Conservation (phyloP, 768 basidiomycete genomes). For the Pisolithus microcarpus region DNA sequence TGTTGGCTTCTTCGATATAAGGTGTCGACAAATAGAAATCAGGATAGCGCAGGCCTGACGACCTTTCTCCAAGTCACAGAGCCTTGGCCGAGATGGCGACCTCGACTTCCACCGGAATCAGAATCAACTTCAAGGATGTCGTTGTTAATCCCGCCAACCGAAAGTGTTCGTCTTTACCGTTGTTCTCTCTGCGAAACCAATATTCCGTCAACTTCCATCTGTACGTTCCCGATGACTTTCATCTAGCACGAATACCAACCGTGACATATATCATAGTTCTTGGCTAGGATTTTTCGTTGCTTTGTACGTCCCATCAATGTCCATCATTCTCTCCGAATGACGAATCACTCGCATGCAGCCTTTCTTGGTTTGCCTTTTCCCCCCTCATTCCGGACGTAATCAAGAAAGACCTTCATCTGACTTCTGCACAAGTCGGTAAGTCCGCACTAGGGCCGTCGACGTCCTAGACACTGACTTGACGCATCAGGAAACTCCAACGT, state of each 20-base stretch:
- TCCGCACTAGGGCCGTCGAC: neutral
- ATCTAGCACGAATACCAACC: too few species aligned
- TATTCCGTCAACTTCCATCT: constrained; percentile 49
- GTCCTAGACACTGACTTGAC: neutral
- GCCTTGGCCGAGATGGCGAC: constrained; percentile 3
- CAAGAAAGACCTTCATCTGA: constrained; percentile 44
- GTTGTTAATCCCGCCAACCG: constrained; percentile 43
- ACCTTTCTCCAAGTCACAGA: neutral
- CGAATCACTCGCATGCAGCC: constrained; percentile 9
- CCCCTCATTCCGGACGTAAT: constrained; percentile 53
- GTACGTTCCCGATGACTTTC: constrained; percentile 13
- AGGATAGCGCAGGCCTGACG: too few species aligned
- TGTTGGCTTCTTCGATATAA: too few species aligned
- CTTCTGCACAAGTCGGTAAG: constrained; percentile 36
- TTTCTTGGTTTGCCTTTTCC: constrained; percentile 55
- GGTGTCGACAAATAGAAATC: too few species aligned
- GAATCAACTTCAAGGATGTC: constrained; percentile 6
- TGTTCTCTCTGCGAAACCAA: constrained; percentile 41
- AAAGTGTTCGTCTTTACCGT: constrained; percentile 45
- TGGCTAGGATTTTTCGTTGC: constrained; percentile 47
- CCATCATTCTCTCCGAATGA: neutral
- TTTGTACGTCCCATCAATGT: constrained; percentile 22
- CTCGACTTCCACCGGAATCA: neutral
- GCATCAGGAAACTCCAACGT: constrained; percentile 41
- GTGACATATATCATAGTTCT: constrained; percentile 12